Percentiles rank a stretch among this genome's conserved stretches.
These are phyloP conservation scores for Coemansia sp. DNA, from an alignment of 192 early-diverging fungal genomes.

Conservation along the genomic window DNA sequence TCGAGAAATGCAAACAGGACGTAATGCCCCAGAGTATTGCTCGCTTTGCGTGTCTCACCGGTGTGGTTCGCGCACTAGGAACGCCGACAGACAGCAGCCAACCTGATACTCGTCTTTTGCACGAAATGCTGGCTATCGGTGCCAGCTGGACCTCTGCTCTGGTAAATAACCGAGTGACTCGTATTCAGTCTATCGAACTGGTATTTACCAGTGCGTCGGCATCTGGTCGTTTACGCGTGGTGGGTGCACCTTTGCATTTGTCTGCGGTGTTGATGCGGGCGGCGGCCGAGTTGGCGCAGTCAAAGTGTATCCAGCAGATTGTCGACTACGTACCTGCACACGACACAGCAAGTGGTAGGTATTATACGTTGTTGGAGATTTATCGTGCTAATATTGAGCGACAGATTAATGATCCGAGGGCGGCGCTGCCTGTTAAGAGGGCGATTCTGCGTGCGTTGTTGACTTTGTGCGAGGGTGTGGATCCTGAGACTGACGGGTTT, in stretches of 20 bases:
- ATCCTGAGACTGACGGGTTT: conserved; percentile 34
- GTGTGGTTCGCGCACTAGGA: conserved; percentile 31
- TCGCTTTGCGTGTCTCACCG: conserved; percentile 19
- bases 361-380: conserved; percentile 37
- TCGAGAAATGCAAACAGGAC: conserved; percentile 19
- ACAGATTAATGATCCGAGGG: conserved; percentile 21
- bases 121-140: conserved; percentile 20
- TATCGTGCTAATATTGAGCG: conserved; percentile 40
- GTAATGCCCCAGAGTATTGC: conserved; percentile 11
- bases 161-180: conserved; percentile 7
- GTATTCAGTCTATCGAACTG: conserved; percentile 39
- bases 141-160: conserved; percentile 30
- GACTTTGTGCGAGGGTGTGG: conserved; percentile 38
- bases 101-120: conserved; percentile 11
- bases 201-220: conserved; percentile 36
- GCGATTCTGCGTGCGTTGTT: conserved; percentile 37
- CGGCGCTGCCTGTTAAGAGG: conserved; percentile 32
- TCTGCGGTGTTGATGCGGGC: conserved; percentile 21
- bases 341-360: not conserved
- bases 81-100: conserved; percentile 3
- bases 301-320: conserved; percentile 20
- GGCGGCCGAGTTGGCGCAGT: conserved; percentile 29
- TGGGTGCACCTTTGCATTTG: conserved; percentile 13
- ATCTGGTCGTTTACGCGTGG: conserved; percentile 23
- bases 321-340: conserved; percentile 11